phyloP scores from a whole-genome alignment of 495 filamentous ascomycete genomes.

The Penicillium egyptiacum region DNA sequence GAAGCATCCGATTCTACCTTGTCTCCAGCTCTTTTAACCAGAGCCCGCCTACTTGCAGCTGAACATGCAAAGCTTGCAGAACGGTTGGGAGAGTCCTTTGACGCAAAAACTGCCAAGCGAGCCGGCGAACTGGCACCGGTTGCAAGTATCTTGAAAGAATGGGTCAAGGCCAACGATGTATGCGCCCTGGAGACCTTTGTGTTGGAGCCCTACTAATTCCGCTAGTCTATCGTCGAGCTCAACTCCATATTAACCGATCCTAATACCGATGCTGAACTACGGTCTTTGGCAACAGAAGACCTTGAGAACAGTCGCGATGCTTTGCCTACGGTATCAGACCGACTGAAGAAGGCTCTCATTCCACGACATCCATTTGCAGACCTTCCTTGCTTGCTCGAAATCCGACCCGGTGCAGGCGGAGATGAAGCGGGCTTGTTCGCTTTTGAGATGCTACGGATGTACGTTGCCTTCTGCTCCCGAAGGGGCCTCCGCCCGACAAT shows the following conservation, averaged over 20 bases:
- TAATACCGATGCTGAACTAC: slow-evolving; percentile 61
- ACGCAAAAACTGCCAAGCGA: slow-evolving; percentile 70
- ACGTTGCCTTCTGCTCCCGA: slow-evolving; percentile 70
- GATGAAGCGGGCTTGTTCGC: slow-evolving; percentile 89
- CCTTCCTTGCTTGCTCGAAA: slow-evolving; percentile 86
- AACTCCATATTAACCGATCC: slow-evolving; percentile 58
- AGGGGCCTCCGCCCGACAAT: slow-evolving; percentile 59
- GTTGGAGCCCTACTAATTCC: slow-evolving; percentile 3
- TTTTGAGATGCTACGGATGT: slow-evolving; percentile 85
- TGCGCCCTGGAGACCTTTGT: not conserved
- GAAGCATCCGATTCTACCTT: slow-evolving; percentile 46
- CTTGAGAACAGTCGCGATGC: slow-evolving; percentile 60
- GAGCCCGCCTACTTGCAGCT: slow-evolving; percentile 61
- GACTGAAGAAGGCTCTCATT: slow-evolving; percentile 72
- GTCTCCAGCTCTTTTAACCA: slow-evolving; percentile 59
- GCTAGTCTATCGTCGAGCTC: slow-evolving; percentile 58
- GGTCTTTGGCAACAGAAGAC: slow-evolving; percentile 73
- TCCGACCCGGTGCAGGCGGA: slow-evolving; percentile 91
- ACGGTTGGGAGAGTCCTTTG: slow-evolving; percentile 62
- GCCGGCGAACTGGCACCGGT: slow-evolving; percentile 74
- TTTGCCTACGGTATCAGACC: slow-evolving; percentile 58
- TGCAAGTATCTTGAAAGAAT: slow-evolving; percentile 66
- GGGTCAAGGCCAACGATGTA: slow-evolving; percentile 49
- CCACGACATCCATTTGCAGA: slow-evolving; percentile 92
- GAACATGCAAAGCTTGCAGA: slow-evolving; percentile 67